Base-by-base conservation (phyloP, 2,329 filamentous ascomycete species). In the Ceratocystis harringtonii region DNA sequence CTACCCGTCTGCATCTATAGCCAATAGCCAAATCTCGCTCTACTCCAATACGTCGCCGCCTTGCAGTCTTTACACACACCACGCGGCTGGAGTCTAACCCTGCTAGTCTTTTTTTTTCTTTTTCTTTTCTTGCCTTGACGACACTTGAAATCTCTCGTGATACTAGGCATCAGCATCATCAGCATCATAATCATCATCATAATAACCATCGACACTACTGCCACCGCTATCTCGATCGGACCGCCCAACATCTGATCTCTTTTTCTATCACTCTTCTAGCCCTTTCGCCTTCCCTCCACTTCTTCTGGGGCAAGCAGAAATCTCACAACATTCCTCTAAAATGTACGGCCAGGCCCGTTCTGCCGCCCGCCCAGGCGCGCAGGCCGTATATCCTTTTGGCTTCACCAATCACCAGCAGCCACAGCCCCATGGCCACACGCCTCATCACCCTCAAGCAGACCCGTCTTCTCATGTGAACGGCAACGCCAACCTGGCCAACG, bases 391-490 rank as follows among this genome's bases (percentile, higher is more conserved):
- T 63, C 83, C 81, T 69, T 79, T 90, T 78, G 80, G 86, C 72
- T 89, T 89, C 76, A 85, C 83, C 76, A 85, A 83, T 72, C 89
- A 83, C 70, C 84, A 86, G 69, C 80, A 86, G 69, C 77, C 78
- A 32, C 81, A 80, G 69, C 60, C 25, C 55, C 78, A 81, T 68
- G 81, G 83, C 66, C 83, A 87, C 68, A 77, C 82, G 7, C 86
- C 88, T 70, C 81, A 86, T 69, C 84, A 86, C 69, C 80, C 84
- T 69, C 75, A 68, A 74, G 84, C 50, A 83, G 85, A 71, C 78
- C 81, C 69, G 82, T 86, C 63, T 63, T 57, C 25, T 66, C 84
- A 86, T 71, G 73, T 77, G 25, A 75, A 78, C 65, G 77, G 83
- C 69, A 78, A 77, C 69, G 76, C 78, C 36, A 84, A 62, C 41